Evolutionary conservation across 768 basidiomycete genomes (phyloP), one percentile per base, ranked within the genome.

Genomic region (Leccinum uliginosum): DNA sequence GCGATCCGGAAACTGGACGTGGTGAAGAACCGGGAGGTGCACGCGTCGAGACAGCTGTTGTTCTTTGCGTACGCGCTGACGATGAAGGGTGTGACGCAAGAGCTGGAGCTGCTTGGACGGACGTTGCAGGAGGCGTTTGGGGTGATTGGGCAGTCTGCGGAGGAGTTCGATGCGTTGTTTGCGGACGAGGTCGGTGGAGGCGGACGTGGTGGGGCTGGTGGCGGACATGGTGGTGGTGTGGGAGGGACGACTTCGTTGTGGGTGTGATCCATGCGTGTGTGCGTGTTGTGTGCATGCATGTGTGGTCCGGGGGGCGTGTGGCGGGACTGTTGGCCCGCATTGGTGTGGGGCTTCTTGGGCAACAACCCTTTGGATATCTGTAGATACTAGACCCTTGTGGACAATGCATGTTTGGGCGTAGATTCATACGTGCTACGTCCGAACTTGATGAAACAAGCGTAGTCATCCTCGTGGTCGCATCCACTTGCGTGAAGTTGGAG

Each of bases 31-130:
- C 81, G 92, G 4, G 85, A 91, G 32, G 85, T 88, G 14, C 84
- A 87, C 63, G 89, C 84, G 2, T 94, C 93, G 1, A 78, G 86
- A 19, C 90, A 97, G 62, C 76, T 99, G 4, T 78, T 98, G 19
- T 98, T 92, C 74, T 95, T 96, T 64, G 94, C 93, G 1, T 98
- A 98, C 64, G 91, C 91, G 0, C 76, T 94, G 57, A 89, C 91
- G 53, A 95, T 97, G 93, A 89, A 92, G 69, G 93, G 93, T 7
- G 90, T 97, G 38, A 97, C 94, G 9, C 80, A 83, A 51, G 93
- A 98, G 65, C 80, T 99, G 14, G 93, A 97, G 53, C 80, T 75
- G 52, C 76, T 98, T 1, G 96, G 97, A 0, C 72, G 72, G 38
- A 89, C 84, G 24, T 75, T 96, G 57, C 96, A 98, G 68, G 83